Evolutionary conservation across 371 early-diverging fungal species (phyloP), one percentile per base, ranked within the genome.

Genomic region (Massospora cicadina): DNA sequence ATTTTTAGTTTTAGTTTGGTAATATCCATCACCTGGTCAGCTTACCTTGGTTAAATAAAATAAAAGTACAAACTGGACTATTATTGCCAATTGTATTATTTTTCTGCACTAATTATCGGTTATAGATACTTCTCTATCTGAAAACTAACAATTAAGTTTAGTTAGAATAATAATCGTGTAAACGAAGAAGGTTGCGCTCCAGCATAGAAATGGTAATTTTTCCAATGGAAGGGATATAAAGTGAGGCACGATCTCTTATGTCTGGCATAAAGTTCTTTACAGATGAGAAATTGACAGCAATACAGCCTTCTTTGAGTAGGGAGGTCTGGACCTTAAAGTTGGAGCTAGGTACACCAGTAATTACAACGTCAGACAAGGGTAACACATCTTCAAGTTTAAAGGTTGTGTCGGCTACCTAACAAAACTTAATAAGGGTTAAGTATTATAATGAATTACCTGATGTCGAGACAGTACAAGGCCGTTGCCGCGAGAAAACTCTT

Each of bases 131-230:
- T n/a, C n/a, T n/a, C n/a, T n/a, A n/a, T n/a, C n/a, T n/a, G n/a
- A n/a, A n/a, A n/a, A n/a, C n/a, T n/a, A n/a, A n/a, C n/a, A n/a
- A n/a, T n/a, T n/a, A n/a, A 27, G 26, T 26, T 43, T 43, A 23
- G 2, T 21, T 27, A 31, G 53, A 24, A 33, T 57, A 65, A 58
- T 89, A 86, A 68, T 88, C 87, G 70, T 84, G 79, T 28, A 93
- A 76, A 54, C 95, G 80, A 54, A 95, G 76, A 61, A 96, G 77
- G 70, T 96, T 96, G 64, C 97, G 82, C 74, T 93, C 86, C 61
- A 96, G 78, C 98, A 97, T 97, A 17, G 92, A 87, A 2, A 95
- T 92, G 0, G 98, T 97, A 62, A 95, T 93, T 72, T 97, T 95
- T 58, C 98, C 98, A n/a, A 97, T 88, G 2, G 90, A 84, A 0